These are phyloP conservation scores for Phyllosticta capitalensis DNA, from an alignment of 2,329 filamentous ascomycete genomes.

Conservation along the genomic window DNA sequence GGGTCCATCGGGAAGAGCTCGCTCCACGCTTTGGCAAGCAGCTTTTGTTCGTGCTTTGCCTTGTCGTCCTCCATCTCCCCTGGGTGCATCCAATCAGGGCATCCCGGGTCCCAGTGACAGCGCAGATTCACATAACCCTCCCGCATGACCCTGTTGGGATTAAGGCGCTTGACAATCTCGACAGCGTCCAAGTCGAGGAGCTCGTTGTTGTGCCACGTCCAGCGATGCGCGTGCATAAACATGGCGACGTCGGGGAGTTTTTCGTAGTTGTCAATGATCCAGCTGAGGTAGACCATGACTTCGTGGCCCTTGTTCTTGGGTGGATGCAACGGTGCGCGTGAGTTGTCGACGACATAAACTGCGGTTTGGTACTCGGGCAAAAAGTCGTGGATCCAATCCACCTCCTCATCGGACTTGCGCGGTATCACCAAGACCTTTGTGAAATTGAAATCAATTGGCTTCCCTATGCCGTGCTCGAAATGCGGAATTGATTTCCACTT, in stretches of 20 bases:
- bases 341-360: conserved; percentile 46
- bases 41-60: conserved; percentile 35
- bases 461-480: conserved; percentile 22
- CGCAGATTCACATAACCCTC: conserved; percentile 48
- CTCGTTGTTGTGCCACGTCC: conserved; percentile 50
- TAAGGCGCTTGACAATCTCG: conserved; percentile 37
- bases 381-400: conserved; percentile 45
- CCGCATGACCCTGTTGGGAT: conserved; percentile 36
- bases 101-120: conserved; percentile 46
- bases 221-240: conserved; percentile 53
- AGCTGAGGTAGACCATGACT: conserved; percentile 52
- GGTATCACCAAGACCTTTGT: conserved; percentile 47
- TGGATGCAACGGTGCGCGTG: conserved; percentile 37
- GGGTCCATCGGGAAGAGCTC: conserved; percentile 40
- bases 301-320: conserved; percentile 53
- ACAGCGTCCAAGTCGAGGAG: conserved; percentile 35
- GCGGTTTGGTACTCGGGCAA: conserved; percentile 39
- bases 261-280: conserved; percentile 54
- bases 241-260: conserved; percentile 48
- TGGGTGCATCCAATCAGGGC: conserved; percentile 45
- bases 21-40: conserved; percentile 37
- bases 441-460: conserved; percentile 40
- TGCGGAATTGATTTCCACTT: conserved; percentile 30
- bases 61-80: conserved; percentile 29
- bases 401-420: conserved; percentile 42